A percentile compares a stretch with the other conserved stretches of the same genome.
Evolutionary conservation across 768 basidiomycete species (phyloP).

Genomic region (Rhizopogon sp.): DNA sequence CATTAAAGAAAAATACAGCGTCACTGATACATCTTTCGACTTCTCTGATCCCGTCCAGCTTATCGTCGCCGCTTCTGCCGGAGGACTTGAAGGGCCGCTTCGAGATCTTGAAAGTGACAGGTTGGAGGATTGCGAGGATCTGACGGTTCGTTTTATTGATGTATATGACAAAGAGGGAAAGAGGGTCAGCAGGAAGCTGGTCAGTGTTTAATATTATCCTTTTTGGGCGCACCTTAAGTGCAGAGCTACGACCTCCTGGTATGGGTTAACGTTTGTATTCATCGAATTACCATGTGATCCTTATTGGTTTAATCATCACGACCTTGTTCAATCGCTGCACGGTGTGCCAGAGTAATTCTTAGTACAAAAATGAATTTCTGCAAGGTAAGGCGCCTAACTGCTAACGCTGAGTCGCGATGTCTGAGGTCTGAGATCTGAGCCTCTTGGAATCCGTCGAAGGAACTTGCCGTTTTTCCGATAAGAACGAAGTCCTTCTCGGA

Average conservation of each 20-base stretch:
- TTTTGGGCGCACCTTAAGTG: too few species aligned
- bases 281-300: too few species aligned
- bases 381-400: too few species aligned
- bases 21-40: neutral
- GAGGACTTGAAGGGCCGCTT: neutral
- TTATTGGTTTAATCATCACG: too few species aligned
- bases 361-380: too few species aligned
- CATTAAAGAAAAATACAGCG: neutral
- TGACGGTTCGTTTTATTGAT: neutral
- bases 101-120: neutral
- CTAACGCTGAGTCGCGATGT: too few species aligned
- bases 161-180: neutral
- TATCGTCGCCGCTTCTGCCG: neutral
- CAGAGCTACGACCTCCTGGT: neutral
- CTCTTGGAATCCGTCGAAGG: too few species aligned
- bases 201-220: neutral
- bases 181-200: neutral
- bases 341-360: too few species aligned
- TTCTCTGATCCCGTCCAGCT: neutral
- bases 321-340: too few species aligned
- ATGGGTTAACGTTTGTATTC: neutral
- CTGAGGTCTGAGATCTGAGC: too few species aligned
- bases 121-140: neutral
- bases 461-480: too few species aligned
- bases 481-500: too few species aligned